Percentiles rank a stretch among this genome's conserved stretches.
These are phyloP conservation scores for Rhodotorula glutinis DNA, from an alignment of 1,284 basidiomycete species.

Conservation along the genomic window DNA sequence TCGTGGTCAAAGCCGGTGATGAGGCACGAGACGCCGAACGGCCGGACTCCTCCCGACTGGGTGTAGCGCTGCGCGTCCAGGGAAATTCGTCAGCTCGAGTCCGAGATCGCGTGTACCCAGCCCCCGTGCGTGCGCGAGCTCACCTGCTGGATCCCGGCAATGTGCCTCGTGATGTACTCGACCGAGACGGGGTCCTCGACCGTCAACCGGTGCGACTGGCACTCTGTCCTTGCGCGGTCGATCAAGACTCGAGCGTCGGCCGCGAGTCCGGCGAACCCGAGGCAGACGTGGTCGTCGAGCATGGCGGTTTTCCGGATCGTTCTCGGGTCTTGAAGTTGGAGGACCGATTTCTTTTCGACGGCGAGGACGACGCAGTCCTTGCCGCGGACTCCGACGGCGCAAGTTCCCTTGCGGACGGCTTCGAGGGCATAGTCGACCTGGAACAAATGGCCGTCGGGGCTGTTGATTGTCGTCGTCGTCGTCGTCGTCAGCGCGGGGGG, in stretches of 20 bases:
- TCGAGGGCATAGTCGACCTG: conserved; percentile 98
- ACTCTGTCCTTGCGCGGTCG: conserved; percentile 96
- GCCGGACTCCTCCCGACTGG: conserved; percentile 96
- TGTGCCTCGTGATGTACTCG: conserved; percentile 96
- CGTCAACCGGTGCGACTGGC: conserved; percentile 93
- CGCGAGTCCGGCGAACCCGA: conserved; percentile 95
- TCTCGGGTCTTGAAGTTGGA: conserved; percentile 92
- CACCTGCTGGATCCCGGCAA: conserved; percentile 96
- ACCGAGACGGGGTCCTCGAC: conserved; percentile 98
- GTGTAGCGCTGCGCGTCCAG: conserved; percentile 74
- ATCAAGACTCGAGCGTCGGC: conserved; percentile 97
- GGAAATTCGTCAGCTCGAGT: too few relatives aligned
- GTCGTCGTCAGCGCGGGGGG: conserved; percentile 1
- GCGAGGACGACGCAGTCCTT: conserved; percentile 93
- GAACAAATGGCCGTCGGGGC: conserved; percentile 89
- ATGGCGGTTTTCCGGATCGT: conserved; percentile 98
- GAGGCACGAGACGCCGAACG: conserved; percentile 95
- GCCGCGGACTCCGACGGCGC: conserved; percentile 94
- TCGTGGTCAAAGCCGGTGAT: conserved; percentile 97
- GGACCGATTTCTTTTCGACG: conserved; percentile 96
- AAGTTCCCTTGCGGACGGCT: conserved; percentile 95
- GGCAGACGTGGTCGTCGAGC: conserved; percentile 95
- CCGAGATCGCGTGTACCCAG: too few relatives aligned
- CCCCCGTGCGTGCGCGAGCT: conserved; percentile 37
- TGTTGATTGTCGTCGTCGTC: conserved; percentile 56